Percentiles rank a stretch among this genome's conserved stretches.
These are phyloP conservation scores for Ophiocordyceps sinensis DNA, from an alignment of 2,329 filamentous ascomycete species.

Conservation along the genomic window DNA sequence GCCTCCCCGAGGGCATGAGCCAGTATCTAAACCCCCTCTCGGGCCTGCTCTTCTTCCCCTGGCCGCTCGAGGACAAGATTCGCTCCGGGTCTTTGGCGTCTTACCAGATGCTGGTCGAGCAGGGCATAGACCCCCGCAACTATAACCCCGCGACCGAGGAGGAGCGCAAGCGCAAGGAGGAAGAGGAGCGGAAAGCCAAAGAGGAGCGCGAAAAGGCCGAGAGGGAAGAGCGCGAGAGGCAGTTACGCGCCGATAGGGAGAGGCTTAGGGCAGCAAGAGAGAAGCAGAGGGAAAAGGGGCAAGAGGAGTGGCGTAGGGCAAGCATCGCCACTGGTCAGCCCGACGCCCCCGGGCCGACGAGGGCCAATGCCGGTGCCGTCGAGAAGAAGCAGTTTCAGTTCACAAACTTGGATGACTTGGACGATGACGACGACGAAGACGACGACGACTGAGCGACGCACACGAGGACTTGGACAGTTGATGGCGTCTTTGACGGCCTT, in stretches of 20 bases:
- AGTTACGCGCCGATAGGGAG: slow-evolving; percentile 23
- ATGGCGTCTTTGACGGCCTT: neutral
- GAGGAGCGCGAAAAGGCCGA: slow-evolving; percentile 33
- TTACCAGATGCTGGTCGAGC: slow-evolving; percentile 46
- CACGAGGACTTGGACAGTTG: no score
- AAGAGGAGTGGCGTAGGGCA: slow-evolving; percentile 24
- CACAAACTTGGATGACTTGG: slow-evolving; percentile 36
- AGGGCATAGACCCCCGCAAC: slow-evolving; percentile 45
- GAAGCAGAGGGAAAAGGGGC: slow-evolving; percentile 25
- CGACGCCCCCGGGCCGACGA: slow-evolving; percentile 11
- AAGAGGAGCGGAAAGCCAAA: slow-evolving; percentile 30
- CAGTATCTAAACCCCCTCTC: slow-evolving; percentile 40
- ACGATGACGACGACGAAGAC: slow-evolving; percentile 28
- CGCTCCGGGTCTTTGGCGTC: slow-evolving; percentile 51
- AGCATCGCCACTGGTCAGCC: slow-evolving; percentile 16
- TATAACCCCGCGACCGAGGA: slow-evolving; percentile 44
- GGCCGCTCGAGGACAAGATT: slow-evolving; percentile 60
- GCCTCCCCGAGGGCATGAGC: slow-evolving; percentile 32
- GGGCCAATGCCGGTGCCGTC: slow-evolving; percentile 11
- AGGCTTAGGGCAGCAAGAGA: slow-evolving; percentile 25
- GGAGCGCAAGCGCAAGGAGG: slow-evolving; percentile 33
- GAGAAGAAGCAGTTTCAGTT: slow-evolving; percentile 43
- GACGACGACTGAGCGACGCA: slow-evolving; percentile 6
- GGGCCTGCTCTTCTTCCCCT: slow-evolving; percentile 54
- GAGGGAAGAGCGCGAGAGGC: slow-evolving; percentile 29